These are phyloP conservation scores for Pyrrhoderma lamaoense DNA, from an alignment of 1,284 basidiomycete species.

Conservation along the genomic window DNA sequence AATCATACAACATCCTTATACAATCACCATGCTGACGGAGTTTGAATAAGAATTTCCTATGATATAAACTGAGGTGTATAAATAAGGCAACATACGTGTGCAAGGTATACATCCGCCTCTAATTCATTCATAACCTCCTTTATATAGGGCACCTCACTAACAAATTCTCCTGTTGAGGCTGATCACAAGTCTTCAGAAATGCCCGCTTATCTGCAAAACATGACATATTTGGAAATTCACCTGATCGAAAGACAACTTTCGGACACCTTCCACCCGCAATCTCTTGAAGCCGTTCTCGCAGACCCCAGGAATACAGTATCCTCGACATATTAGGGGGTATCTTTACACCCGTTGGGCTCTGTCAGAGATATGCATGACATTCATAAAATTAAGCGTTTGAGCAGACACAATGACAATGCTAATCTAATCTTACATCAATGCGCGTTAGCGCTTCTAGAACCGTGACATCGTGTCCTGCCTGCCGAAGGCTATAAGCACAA, in stretches of 20 bases:
- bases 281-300: constrained; percentile 21
- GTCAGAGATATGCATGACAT: too few relatives aligned
- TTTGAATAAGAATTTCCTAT: background rate
- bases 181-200: background rate
- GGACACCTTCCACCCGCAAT: background rate
- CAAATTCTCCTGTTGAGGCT: background rate
- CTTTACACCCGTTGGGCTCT: background rate
- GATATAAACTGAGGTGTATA: background rate
- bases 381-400: too few relatives aligned
- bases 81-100: constrained; percentile 6
- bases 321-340: constrained; percentile 27
- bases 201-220: too few relatives aligned
- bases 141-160: constrained; percentile 1
- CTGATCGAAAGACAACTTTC: background rate
- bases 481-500: constrained; percentile 39
- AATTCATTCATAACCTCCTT: constrained; percentile 16
- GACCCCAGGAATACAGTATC: constrained; percentile 25
- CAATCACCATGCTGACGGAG: background rate
- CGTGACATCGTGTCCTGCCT: constrained; percentile 44
- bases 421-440: too few relatives aligned
- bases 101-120: constrained; percentile 11
- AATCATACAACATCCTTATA: constrained; percentile 39
- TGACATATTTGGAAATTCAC: background rate
- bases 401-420: too few relatives aligned
- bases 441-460: constrained; percentile 36